Conservation (phyloP, 2,329 filamentous ascomycete genomes). For the Mariannaea elegans region DNA sequence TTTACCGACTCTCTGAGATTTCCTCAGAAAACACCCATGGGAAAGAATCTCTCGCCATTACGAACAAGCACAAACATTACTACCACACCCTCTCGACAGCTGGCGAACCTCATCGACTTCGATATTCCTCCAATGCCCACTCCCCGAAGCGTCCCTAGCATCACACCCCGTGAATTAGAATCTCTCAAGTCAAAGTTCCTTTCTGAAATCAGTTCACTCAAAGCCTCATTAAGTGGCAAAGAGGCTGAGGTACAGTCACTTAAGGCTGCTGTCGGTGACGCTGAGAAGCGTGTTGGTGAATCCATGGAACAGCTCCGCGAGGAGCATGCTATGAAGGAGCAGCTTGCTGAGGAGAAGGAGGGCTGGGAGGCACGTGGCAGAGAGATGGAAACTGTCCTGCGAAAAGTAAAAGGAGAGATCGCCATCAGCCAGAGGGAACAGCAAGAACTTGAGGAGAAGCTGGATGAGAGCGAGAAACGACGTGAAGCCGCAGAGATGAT, state of each 20-base stretch:
- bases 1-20: constrained; percentile 79
- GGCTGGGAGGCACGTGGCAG: constrained; percentile 85
- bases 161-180: constrained; percentile 92
- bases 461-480: constrained; percentile 80
- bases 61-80: constrained; percentile 42
- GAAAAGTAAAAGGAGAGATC: constrained; percentile 84
- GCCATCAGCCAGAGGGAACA: constrained; percentile 80
- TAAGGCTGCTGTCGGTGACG: constrained; percentile 87
- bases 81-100: constrained; percentile 60
- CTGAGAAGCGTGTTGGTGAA: constrained; percentile 90
- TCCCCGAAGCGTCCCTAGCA: constrained; percentile 87
- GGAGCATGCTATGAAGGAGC: constrained; percentile 74
- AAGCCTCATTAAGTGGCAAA: constrained; percentile 89
- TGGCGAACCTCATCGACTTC: constrained; percentile 75
- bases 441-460: constrained; percentile 77
- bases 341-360: constrained; percentile 77
- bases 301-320: constrained; percentile 85
- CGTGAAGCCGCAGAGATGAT: constrained; percentile 78
- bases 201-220: constrained; percentile 93
- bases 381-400: constrained; percentile 85
- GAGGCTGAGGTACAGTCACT: constrained; percentile 90
- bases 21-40: constrained; percentile 59
- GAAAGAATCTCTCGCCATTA: constrained; percentile 44
- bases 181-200: constrained; percentile 89
- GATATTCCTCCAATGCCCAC: constrained; percentile 95